Base-by-base conservation (phyloP, 805 yeast genomes). In the Kurtzmaniella fragi region DNA sequence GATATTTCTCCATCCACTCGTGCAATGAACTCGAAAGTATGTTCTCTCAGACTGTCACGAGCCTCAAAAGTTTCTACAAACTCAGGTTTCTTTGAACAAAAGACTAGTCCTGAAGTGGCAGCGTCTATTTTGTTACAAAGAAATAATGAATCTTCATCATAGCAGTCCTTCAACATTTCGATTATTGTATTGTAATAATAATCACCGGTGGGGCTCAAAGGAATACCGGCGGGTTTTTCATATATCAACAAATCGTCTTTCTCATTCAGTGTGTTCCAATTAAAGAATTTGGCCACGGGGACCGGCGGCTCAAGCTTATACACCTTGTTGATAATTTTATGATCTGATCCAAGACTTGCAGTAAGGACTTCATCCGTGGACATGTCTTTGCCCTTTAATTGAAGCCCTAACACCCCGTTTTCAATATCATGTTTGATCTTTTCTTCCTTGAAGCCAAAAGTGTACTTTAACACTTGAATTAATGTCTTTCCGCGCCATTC, bases 201-300 rank as follows among this genome's bases (percentile, higher is more conserved):
- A 31, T 58, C 66, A 6, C 73, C 70, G 0, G 73, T 62, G 0
- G 82, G 78, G 45, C 76, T 81, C 0, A 77, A 73, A 1, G 81
- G 79, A 2, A 75, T 55, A 0, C 80, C 82, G 0, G 67, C 56
- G 0, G 80, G 80, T 43, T 76, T 76, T 45, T 71, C 58, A 2
- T 75, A 66, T 17, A 76, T 78, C 12, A 74, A 20, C 0, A 67
- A 25, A 3, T 52, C 54, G 42, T 69, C 67, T 42, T 71, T 62
- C 47, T 50, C 57, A 0, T 75, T 46, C 1, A 69, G 53, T 13
- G 45, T 34, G 5, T 57, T 45, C 16, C 45, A 47, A 13, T 47
- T 42, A 20, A 32, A 17, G 8, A 35, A 35, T 11, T 13, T 27
- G 4, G 34, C 37, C 11, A 17, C 32, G 15, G 62, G 55, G 3